Conservation (phyloP, 2,329 filamentous ascomycete species). For the Ophiosphaerella korrae region DNA sequence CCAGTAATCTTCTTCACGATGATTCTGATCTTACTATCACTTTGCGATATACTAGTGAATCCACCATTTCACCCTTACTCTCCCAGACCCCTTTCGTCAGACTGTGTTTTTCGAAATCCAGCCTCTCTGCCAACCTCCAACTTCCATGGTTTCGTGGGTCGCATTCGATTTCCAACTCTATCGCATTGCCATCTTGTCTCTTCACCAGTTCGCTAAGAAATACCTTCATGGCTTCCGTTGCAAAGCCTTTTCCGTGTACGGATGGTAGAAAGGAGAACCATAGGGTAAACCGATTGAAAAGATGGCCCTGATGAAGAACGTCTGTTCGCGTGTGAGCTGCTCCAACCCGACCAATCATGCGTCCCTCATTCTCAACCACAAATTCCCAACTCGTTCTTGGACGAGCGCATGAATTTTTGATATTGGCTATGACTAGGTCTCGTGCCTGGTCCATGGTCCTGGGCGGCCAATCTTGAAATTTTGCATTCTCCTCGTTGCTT, state of each 20-base stretch:
- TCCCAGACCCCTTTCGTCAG: constrained; percentile 33
- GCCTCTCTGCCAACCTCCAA: constrained; percentile 36
- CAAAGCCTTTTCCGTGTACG: constrained; percentile 32
- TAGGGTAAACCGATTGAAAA: constrained; percentile 22
- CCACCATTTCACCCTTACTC: constrained; percentile 43
- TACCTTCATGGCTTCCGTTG: constrained; percentile 37
- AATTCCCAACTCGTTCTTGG: constrained; percentile 35
- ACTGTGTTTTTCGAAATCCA: constrained; percentile 36
- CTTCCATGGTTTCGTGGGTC: constrained; percentile 40
- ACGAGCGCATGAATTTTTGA: constrained; percentile 16
- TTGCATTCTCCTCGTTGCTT: constrained; percentile 26
- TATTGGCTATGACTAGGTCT: constrained; percentile 21
- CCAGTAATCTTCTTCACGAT: no score
- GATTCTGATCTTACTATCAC: neutral
- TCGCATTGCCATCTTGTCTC: constrained; percentile 8
- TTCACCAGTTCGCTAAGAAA: constrained; percentile 28
- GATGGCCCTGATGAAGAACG: constrained; percentile 1
- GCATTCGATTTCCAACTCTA: constrained; percentile 42
- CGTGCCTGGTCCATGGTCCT: constrained; percentile 27
- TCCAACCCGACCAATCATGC: constrained; percentile 39
- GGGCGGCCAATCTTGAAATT: constrained; percentile 31
- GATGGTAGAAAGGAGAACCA: constrained; percentile 40
- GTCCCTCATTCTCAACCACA: constrained; percentile 27
- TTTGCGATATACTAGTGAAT: constrained; percentile 33
- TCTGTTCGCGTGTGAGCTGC: constrained; percentile 19